Evolutionary conservation across 129 eudicot genomes (phyloP).

Genomic region (Flaveria bidentis): DNA sequence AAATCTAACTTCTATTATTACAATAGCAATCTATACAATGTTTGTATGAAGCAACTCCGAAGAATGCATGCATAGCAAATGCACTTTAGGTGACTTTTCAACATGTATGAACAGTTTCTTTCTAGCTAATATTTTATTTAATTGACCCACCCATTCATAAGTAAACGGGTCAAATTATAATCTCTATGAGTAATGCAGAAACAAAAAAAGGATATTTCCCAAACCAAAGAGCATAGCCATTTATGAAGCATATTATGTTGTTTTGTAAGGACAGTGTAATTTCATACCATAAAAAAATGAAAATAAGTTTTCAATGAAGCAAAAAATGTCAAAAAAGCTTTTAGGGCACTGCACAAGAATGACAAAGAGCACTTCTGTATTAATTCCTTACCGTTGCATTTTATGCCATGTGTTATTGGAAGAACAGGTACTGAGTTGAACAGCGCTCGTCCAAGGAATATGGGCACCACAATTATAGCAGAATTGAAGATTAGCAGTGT

Average conservation of each 20-base stretch:
- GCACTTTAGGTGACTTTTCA: background rate
- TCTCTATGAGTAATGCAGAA: background rate
- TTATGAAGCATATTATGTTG: background rate
- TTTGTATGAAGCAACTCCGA: background rate
- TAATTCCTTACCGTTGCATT: constrained; percentile 23
- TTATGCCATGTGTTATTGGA: constrained; percentile 20
- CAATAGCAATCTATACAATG: background rate
- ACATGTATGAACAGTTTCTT: background rate
- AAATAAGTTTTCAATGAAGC: constrained; percentile 13
- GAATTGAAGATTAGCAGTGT: constrained; percentile 20
- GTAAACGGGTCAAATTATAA: background rate
- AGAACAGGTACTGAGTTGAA: constrained; percentile 17
- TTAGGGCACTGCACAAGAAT: constrained; percentile 4
- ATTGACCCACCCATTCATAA: background rate
- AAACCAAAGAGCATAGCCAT: background rate
- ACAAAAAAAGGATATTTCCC: background rate
- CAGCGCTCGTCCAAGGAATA: constrained; percentile 15
- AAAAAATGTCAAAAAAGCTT: background rate
- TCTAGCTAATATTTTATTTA: background rate
- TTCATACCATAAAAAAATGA: background rate
- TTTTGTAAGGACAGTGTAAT: background rate
- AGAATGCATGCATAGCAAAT: background rate
- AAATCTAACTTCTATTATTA: background rate
- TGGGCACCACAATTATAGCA: constrained; percentile 22
- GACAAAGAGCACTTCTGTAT: background rate